phyloP scores from a whole-genome alignment of 2,329 filamentous ascomycete species.

The Exophiala calicioides region DNA sequence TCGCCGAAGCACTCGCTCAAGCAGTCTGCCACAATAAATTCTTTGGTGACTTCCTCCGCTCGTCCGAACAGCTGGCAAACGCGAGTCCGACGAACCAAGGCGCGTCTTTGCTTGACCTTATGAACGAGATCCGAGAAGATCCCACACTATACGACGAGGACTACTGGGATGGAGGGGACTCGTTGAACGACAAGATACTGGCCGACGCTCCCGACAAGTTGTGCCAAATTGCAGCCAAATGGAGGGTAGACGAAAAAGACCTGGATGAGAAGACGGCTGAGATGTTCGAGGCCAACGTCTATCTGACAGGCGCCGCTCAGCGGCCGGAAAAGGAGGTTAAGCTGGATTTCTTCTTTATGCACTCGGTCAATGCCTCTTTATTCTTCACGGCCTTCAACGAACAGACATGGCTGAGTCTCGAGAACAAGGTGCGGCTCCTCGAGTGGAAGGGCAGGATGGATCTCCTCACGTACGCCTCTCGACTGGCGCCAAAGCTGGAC shows the following conservation, averaged over 20 bases:
- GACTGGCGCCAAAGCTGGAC: constrained; percentile 6
- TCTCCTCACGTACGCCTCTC: constrained; percentile 65
- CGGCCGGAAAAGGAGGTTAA: constrained; percentile 65
- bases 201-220: constrained; percentile 39
- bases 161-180: neutral
- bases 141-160: neutral
- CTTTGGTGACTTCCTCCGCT: constrained; percentile 29
- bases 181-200: constrained; percentile 54
- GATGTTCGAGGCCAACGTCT: constrained; percentile 45
- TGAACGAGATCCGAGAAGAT: constrained; percentile 51
- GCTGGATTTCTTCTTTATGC: constrained; percentile 82
- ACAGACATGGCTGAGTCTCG: constrained; percentile 58
- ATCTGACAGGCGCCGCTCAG: constrained; percentile 62
- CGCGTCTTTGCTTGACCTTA: constrained; percentile 55
- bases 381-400: constrained; percentile 64
- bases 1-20: constrained; percentile 75
- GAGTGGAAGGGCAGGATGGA: constrained; percentile 80
- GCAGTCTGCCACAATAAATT: constrained; percentile 62
- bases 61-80: constrained; percentile 52
- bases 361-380: constrained; percentile 73
- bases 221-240: neutral
- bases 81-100: constrained; percentile 26
- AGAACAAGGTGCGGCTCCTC: constrained; percentile 67
- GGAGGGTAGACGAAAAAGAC: neutral
- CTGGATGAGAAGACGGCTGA: neutral